Percentiles rank a stretch among this genome's conserved stretches.
These are phyloP conservation scores for Spergularia azorica DNA, from an alignment of 179 eudicot species.

Conservation along the genomic window DNA sequence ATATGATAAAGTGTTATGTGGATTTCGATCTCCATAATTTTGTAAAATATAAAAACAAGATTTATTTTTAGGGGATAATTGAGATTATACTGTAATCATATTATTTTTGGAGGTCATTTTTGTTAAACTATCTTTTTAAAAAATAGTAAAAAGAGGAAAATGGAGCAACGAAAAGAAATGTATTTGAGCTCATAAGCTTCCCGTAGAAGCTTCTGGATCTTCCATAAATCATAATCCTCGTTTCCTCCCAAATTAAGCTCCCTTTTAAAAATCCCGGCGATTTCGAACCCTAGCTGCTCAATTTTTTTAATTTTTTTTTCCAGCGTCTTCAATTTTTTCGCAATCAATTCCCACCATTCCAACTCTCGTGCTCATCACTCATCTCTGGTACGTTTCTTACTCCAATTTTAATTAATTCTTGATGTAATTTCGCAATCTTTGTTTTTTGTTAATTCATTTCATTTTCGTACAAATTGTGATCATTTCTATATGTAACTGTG, in stretches of 20 bases:
- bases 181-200: not conserved
- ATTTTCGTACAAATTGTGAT: not conserved
- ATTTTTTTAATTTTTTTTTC: not conserved
- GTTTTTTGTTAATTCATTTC: not conserved
- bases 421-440: not conserved
- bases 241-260: not conserved
- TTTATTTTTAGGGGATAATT: too few species aligned
- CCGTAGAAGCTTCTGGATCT: slow-evolving; percentile 14
- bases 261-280: slow-evolving; percentile 3
- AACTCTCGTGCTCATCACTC: not conserved
- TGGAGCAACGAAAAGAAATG: not conserved
- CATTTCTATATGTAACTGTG: not conserved
- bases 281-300: slow-evolving; percentile 20
- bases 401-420: not conserved
- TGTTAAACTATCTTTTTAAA: too few species aligned
- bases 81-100: too few species aligned
- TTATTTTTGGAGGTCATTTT: too few species aligned
- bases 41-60: too few species aligned
- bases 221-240: not conserved
- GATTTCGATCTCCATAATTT: too few species aligned
- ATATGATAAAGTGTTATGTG: too few species aligned
- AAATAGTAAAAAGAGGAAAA: too few species aligned
- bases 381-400: slow-evolving; percentile 8
- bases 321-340: slow-evolving; percentile 8
- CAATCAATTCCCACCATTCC: not conserved